These are phyloP conservation scores for Chlorella ohadii DNA, from an alignment of 139 green algal genomes.

Conservation along the genomic window DNA sequence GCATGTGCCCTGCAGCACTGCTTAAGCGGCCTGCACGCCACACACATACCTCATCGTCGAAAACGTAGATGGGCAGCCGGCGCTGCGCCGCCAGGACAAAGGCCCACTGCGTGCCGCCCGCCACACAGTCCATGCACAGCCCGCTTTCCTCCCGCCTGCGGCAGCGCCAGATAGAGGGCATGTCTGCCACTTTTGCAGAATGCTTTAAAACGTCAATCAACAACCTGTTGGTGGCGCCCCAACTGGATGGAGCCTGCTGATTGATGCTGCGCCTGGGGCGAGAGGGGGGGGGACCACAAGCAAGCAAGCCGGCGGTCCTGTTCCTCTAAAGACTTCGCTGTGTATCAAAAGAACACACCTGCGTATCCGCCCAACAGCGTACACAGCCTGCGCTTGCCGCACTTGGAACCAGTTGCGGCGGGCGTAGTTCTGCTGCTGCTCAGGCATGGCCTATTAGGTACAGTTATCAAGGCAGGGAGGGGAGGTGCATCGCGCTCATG, in stretches of 20 bases:
- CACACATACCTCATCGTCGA: slow-evolving; percentile 8
- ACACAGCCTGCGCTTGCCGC: neutral
- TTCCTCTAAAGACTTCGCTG: too few species aligned
- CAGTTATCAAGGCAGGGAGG: too few species aligned
- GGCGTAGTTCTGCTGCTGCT: neutral
- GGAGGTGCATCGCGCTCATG: too few species aligned
- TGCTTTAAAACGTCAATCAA: too few species aligned
- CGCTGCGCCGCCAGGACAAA: neutral
- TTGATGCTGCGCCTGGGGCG: too few species aligned
- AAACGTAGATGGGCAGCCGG: neutral
- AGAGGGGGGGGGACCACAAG: too few species aligned
- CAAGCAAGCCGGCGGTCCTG: too few species aligned
- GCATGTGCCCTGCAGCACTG: too few species aligned
- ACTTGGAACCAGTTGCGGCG: slow-evolving; percentile 4
- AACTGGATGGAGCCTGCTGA: too few species aligned
- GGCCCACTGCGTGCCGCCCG: slow-evolving; percentile 8
- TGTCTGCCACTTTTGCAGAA: neutral
- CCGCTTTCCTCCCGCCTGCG: neutral
- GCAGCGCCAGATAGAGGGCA: neutral
- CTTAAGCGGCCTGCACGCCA: too few species aligned
- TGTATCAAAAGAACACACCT: too few species aligned
- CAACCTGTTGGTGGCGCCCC: too few species aligned
- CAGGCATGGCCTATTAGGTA: neutral
- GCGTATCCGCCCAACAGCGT: neutral
- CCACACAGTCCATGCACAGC: neutral